Conservation (phyloP, 2,329 filamentous ascomycete genomes). For the Aspergillus hiratsukae region DNA sequence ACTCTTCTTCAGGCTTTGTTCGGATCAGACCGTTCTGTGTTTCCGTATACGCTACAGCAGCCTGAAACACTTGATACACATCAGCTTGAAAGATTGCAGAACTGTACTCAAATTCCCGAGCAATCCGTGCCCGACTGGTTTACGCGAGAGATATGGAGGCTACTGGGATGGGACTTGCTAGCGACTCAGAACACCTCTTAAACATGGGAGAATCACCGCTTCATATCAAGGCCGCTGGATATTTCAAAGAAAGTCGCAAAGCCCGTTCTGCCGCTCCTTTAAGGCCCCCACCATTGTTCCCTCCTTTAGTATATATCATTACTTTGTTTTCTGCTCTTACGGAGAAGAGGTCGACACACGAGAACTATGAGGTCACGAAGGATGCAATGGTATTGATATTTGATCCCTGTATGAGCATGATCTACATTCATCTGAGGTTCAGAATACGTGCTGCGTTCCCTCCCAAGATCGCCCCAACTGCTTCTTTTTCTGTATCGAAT, state of each 20-base stretch:
- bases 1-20: constrained; percentile 42
- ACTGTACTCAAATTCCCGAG: constrained; percentile 15
- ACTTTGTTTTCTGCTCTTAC: background rate
- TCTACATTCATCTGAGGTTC: constrained; percentile 24
- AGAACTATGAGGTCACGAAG: background rate
- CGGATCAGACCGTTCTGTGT: constrained; percentile 29
- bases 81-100: constrained; percentile 10
- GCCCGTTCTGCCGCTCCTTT: background rate
- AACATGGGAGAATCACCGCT: background rate
- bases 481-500: constrained; percentile 28
- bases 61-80: constrained; percentile 17
- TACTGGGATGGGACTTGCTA: constrained; percentile 54
- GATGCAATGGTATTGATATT: background rate
- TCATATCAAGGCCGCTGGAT: background rate
- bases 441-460: constrained; percentile 43
- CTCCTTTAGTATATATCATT: background rate
- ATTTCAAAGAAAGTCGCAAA: background rate
- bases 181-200: background rate
- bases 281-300: background rate
- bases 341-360: background rate
- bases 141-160: constrained; percentile 51
- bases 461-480: constrained; percentile 37
- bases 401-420: background rate
- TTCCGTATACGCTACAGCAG: constrained; percentile 24
- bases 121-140: constrained; percentile 50